A percentile compares a stretch with the other conserved stretches of the same genome.
Conservation (phyloP, 805 yeast species). For the Teunomyces gatunensis region DNA sequence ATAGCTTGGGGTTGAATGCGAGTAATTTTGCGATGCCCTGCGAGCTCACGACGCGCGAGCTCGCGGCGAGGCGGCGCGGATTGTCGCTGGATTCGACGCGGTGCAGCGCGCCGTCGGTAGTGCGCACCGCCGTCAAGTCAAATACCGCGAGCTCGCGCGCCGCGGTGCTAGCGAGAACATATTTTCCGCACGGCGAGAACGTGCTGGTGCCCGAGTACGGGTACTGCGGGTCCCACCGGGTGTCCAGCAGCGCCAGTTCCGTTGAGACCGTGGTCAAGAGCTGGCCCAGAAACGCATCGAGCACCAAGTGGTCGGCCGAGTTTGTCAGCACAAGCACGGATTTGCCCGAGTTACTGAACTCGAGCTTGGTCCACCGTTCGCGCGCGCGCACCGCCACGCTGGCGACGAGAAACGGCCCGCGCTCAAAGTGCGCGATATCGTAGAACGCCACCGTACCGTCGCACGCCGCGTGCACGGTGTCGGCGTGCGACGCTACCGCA, state of each 20-base stretch:
- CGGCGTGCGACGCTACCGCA: slow-evolving; percentile 48
- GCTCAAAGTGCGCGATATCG: slow-evolving; percentile 56
- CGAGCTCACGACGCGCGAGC: slow-evolving; percentile 17
- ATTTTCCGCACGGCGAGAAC: slow-evolving; percentile 42
- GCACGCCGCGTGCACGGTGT: neutral
- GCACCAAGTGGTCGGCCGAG: slow-evolving; percentile 52
- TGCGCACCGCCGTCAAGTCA: slow-evolving; percentile 25
- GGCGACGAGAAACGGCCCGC: slow-evolving; percentile 48
- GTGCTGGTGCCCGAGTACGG: slow-evolving; percentile 32
- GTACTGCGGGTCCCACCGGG: slow-evolving; percentile 17
- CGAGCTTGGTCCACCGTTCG: slow-evolving; percentile 58
- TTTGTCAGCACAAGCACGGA: slow-evolving; percentile 56
- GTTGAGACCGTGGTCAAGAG: slow-evolving; percentile 28
- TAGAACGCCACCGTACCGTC: slow-evolving; percentile 46
- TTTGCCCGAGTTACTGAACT: slow-evolving; percentile 78
- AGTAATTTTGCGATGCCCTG: slow-evolving; percentile 47
- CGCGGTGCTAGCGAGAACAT: slow-evolving; percentile 31
- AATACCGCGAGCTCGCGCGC: slow-evolving; percentile 24
- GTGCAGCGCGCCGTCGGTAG: slow-evolving; percentile 19
- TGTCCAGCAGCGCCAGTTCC: slow-evolving; percentile 12
- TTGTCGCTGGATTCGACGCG: slow-evolving; percentile 16
- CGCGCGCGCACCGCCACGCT: slow-evolving; percentile 18
- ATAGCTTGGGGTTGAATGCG: slow-evolving; percentile 59
- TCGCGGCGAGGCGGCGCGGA: slow-evolving; percentile 20
- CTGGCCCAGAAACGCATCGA: slow-evolving; percentile 70